Conservation (phyloP, 164 flowering plant genomes). For the Platanus orientalis region DNA sequence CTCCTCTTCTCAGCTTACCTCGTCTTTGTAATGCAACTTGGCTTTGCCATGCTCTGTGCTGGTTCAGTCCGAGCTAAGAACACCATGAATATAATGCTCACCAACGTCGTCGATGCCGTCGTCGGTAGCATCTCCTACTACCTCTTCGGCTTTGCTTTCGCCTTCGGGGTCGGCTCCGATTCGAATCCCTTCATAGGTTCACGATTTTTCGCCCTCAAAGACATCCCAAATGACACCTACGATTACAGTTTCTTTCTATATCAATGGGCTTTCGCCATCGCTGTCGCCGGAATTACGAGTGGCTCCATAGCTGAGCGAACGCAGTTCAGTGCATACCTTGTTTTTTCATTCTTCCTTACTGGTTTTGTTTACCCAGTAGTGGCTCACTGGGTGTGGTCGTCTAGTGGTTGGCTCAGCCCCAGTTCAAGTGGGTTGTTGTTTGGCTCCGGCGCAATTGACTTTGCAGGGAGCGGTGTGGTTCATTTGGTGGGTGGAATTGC, state of each 20-base stretch:
- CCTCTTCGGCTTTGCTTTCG: slow-evolving; percentile 75
- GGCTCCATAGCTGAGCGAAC: slow-evolving; percentile 84
- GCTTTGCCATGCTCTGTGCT: slow-evolving; percentile 82
- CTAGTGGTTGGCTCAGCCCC: slow-evolving; percentile 49
- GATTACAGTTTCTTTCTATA: slow-evolving; percentile 70
- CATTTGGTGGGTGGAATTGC: slow-evolving; percentile 66
- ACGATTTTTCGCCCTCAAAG: slow-evolving; percentile 42
- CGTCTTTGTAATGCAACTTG: slow-evolving; percentile 74
- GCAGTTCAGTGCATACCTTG: slow-evolving; percentile 63
- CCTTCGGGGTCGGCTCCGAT: slow-evolving; percentile 39
- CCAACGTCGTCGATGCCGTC: slow-evolving; percentile 69
- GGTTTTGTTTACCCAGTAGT: slow-evolving; percentile 80
- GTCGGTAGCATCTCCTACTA: slow-evolving; percentile 66
- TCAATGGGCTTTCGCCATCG: slow-evolving; percentile 83
- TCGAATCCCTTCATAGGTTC: slow-evolving; percentile 66
- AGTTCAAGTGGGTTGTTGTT: slow-evolving; percentile 30
- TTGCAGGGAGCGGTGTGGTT: slow-evolving; percentile 60
- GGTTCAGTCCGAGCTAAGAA: slow-evolving; percentile 76
- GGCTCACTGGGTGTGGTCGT: slow-evolving; percentile 73
- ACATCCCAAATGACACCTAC: slow-evolving; percentile 29
- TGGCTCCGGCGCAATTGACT: slow-evolving; percentile 60
- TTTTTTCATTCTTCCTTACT: slow-evolving; percentile 58
- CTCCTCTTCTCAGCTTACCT: slow-evolving; percentile 61
- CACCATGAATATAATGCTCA: slow-evolving; percentile 74
- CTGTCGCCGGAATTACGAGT: slow-evolving; percentile 73